Evolutionary conservation across 2,329 filamentous ascomycete species (phyloP).

Genomic region (Lachnellula suecica): DNA sequence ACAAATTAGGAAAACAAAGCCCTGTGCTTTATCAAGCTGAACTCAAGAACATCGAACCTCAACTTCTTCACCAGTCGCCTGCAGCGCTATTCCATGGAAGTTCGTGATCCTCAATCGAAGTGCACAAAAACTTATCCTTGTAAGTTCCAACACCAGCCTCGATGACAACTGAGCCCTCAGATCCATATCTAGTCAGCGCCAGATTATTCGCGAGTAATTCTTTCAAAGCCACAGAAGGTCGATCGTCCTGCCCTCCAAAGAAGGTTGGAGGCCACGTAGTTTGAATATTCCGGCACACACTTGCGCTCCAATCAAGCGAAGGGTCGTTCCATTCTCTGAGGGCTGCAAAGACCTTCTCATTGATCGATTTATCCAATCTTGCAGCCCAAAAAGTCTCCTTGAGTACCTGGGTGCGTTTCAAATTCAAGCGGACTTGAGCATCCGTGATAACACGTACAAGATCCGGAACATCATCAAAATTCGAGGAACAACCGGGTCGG

Average conservation of each 20-base stretch:
- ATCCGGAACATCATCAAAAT: not conserved
- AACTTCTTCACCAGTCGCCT: constrained; percentile 8
- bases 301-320: no score
- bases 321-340: no score
- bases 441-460: not conserved
- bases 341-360: no score
- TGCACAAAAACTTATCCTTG: constrained; percentile 9
- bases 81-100: constrained; percentile 12
- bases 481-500: constrained; percentile 2
- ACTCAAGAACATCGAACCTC: not conserved
- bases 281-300: no score
- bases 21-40: no score
- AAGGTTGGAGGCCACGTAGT: no score
- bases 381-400: not conserved
- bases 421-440: not conserved
- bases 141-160: constrained; percentile 1
- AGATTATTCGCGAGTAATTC: constrained; percentile 9
- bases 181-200: constrained; percentile 1
- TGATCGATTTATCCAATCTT: not conserved
- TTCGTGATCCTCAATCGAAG: constrained; percentile 10
- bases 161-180: not conserved
- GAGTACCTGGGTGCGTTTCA: not conserved
- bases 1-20: no score
- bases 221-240: not conserved
- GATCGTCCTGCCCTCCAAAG: no score